Evolutionary conservation across 768 basidiomycete species (phyloP), one percentile per base, ranked within the genome.

Genomic region (Mycena kentingensis): DNA sequence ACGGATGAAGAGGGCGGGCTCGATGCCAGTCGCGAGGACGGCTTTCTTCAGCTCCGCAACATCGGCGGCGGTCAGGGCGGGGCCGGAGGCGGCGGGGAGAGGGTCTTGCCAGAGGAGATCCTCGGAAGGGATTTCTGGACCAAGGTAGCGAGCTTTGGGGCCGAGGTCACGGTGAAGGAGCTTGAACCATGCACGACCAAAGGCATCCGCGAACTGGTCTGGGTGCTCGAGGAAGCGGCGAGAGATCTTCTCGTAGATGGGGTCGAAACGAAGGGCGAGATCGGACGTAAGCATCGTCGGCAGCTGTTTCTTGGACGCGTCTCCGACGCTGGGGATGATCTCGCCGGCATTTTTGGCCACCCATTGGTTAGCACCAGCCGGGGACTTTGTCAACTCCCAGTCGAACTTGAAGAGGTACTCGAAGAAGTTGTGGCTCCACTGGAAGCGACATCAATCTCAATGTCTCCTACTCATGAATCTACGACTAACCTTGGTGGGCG

Each of bases 341-440:
- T 19, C 22, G 12, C 26, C 41, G 25, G 41, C 41, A 26, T 42
- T 42, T 24, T 42, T 42, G 13, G 41, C 41, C 5, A 42, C 41
- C 41, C 41, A 42, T n/a, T 42, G 41, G 41, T 42, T 42, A 7
- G 41, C 41, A n/a, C 41, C 41, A n/a, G 41, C 41, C 7, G 41
- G 41, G 41, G 22, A 24, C 41, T 42, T 42, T 27, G 41, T 24
- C 5, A 24, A 24, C 41, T 42, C 41, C 41, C 41, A 42, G 22
- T 42, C 41, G 41, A 42, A 42, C 25, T 42, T 42, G 41, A 42
- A 42, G 13, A 42, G 41, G 41, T 42, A 42, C 21, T 42, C 41
- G 41, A 42, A 42, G 41, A 42, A 42, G 41, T 42, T 42, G 41
- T 42, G 6, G 41, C 41, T 42, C 41, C 41, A 42, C 24, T n/a